These are phyloP conservation scores for Syzygium aqueum DNA, from an alignment of 345 rosid genomes.

Conservation along the genomic window DNA sequence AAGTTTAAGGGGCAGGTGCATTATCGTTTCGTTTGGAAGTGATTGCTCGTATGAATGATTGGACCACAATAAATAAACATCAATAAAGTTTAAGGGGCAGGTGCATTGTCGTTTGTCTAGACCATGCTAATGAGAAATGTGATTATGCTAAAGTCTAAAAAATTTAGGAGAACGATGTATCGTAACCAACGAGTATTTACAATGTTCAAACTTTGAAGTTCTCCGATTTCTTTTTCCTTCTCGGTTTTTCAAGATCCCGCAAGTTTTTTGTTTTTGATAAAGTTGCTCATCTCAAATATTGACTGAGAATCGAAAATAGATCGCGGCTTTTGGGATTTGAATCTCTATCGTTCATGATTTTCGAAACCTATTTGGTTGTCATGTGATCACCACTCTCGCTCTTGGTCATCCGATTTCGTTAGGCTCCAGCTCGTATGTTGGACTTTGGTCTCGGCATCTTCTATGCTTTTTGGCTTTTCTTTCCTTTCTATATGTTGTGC, in stretches of 20 bases:
- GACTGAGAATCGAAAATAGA: not conserved
- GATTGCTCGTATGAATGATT: not conserved
- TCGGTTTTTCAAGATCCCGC: fast-evolving
- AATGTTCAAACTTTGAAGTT: not conserved
- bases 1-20: not conserved
- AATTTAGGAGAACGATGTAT: not conserved
- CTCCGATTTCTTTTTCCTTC: not conserved
- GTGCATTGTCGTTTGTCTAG: not conserved
- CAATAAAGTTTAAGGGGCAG: not conserved
- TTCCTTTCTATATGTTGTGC: too few species aligned
- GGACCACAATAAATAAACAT: not conserved
- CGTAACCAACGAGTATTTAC: fast-evolving
- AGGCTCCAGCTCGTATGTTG: not conserved
- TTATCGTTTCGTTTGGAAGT: not conserved
- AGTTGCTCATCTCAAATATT: not conserved
- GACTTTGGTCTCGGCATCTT: not conserved
- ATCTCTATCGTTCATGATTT: not conserved
- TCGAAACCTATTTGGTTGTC: not conserved
- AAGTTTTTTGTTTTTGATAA: not conserved
- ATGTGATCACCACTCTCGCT: not conserved
- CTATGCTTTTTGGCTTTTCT: not conserved
- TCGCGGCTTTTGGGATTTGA: not conserved
- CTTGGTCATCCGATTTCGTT: not conserved
- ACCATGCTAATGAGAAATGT: not conserved
- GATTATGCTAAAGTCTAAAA: not conserved